A percentile compares a stretch with the other conserved stretches of the same genome.
Evolutionary conservation across 1,139 yeast species (phyloP).

Genomic region (Taphrina deformans): DNA sequence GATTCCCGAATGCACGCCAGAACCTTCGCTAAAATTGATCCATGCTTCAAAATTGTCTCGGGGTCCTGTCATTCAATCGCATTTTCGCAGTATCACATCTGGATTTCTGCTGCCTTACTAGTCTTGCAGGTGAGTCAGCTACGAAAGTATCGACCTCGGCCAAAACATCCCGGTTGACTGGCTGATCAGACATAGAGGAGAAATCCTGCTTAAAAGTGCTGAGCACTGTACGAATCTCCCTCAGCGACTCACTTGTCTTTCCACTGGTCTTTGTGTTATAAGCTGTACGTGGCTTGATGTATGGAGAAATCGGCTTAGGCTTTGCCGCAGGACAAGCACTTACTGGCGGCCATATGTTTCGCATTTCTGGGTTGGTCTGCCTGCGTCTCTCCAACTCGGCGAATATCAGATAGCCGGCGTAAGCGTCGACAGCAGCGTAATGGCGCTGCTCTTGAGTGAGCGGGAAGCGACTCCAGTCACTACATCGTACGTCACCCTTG

Average conservation of each 20-base stretch:
- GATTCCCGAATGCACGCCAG: background rate
- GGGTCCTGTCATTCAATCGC: background rate
- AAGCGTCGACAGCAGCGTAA: slow-evolving; percentile 30
- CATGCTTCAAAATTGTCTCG: too few species aligned
- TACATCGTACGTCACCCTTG: slow-evolving; percentile 18
- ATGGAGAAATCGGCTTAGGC: background rate
- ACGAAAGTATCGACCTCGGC: background rate
- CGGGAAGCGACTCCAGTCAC: slow-evolving; percentile 19
- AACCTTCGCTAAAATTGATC: background rate
- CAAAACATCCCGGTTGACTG: background rate
- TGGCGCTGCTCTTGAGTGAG: slow-evolving; percentile 19
- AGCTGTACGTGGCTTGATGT: background rate
- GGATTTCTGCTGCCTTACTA: background rate
- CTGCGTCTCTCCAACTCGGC: slow-evolving; percentile 18
- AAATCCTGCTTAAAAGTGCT: background rate
- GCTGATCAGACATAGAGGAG: background rate
- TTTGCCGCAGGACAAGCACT: slow-evolving; percentile 14
- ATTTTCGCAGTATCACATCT: background rate
- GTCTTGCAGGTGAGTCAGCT: background rate
- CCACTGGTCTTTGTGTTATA: background rate
- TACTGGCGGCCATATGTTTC: slow-evolving; percentile 25
- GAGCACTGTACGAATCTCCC: background rate
- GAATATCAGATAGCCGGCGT: slow-evolving; percentile 26
- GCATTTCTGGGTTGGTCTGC: slow-evolving; percentile 1
- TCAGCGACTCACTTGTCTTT: background rate